Base-by-base conservation (phyloP, 1,284 basidiomycete species). In the Ceratobasidium sp. region DNA sequence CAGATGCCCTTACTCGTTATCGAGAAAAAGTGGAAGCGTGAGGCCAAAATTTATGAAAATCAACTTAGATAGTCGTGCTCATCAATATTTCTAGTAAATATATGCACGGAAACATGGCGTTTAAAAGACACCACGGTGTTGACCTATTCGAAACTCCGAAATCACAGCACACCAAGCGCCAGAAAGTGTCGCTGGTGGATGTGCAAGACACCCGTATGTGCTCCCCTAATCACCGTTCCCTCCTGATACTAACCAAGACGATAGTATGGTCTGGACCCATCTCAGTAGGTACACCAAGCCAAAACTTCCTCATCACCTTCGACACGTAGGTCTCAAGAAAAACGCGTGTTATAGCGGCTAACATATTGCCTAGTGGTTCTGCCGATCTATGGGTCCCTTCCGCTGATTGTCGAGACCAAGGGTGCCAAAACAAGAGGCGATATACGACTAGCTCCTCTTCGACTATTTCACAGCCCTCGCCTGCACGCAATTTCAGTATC, bases 321-420 rank as follows among this genome's bases (percentile, higher is more conserved):
- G 70, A 74, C n/a, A 74, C 70, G 70, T 74, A 52, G 46, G 70
- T 74, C 12, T 17, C 10, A 10, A 6, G 13, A 28, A 40, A 48
- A 48, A 48, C 17, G 17, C 42, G 48, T 66, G 9, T 33, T 48
- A 20, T 48, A 28, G 26, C 26, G 2, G 38, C 33, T 33, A 33
- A 33, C n/a, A 54, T 40, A 33, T 50, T 48, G 94, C 82, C 33
- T 33, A 94, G 93, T 0, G 96, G 95, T 2, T 96, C 94, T 0
- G 84, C 94, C 6, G 95, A 96, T 84, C 87, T 96, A 5, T 96
- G 94, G 93, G 86, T 96, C 4, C 90, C 90, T 1, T 86, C 88
- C 28, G 83, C 85, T 0, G 62, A 81, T 3, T 95, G 91, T 80
- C 20, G 50, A 0, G 71, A 81, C 0, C 90, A 90, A 77, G 83